These are phyloP conservation scores for Cyclotella distinguenda DNA, from an alignment of 108 stramenopile species.

Conservation along the genomic window DNA sequence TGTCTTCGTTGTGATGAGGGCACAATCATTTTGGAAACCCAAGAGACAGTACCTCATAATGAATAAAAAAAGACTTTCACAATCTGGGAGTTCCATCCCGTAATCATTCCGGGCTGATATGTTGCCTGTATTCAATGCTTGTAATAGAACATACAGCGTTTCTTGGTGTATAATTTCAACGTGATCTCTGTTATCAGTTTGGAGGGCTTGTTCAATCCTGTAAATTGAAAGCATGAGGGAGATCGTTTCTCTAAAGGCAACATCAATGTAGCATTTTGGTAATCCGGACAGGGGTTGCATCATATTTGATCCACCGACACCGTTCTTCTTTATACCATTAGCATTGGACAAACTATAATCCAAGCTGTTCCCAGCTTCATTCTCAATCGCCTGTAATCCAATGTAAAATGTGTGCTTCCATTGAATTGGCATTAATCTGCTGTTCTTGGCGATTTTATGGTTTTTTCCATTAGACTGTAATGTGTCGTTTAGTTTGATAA, in stretches of 20 bases:
- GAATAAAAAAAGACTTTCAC: slow-evolving; percentile 22
- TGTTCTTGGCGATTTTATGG: slow-evolving; percentile 1
- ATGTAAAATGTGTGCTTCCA: slow-evolving; percentile 26
- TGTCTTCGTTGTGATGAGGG: neutral
- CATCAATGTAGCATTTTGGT: slow-evolving; percentile 31
- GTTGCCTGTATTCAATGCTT: slow-evolving; percentile 19
- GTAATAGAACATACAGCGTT: slow-evolving; percentile 17
- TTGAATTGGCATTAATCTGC: neutral
- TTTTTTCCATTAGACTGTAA: slow-evolving; percentile 21
- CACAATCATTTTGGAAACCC: neutral
- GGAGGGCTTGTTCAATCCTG: neutral
- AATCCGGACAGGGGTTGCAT: neutral
- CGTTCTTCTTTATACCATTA: slow-evolving; percentile 24
- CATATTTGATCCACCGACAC: slow-evolving; percentile 5
- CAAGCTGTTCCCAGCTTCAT: neutral
- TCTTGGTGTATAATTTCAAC: slow-evolving; percentile 13
- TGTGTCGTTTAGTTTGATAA: slow-evolving; percentile 6
- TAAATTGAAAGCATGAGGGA: slow-evolving; percentile 27
- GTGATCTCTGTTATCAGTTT: neutral
- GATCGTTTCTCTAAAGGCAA: slow-evolving; percentile 35
- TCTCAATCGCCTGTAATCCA: slow-evolving; percentile 13
- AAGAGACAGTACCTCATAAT: slow-evolving; percentile 14
- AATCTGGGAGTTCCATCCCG: slow-evolving; percentile 18
- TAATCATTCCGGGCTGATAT: slow-evolving; percentile 32
- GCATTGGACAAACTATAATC: neutral